These are phyloP conservation scores for Rhodotorula graminis DNA, from an alignment of 768 basidiomycete genomes.

Conservation along the genomic window DNA sequence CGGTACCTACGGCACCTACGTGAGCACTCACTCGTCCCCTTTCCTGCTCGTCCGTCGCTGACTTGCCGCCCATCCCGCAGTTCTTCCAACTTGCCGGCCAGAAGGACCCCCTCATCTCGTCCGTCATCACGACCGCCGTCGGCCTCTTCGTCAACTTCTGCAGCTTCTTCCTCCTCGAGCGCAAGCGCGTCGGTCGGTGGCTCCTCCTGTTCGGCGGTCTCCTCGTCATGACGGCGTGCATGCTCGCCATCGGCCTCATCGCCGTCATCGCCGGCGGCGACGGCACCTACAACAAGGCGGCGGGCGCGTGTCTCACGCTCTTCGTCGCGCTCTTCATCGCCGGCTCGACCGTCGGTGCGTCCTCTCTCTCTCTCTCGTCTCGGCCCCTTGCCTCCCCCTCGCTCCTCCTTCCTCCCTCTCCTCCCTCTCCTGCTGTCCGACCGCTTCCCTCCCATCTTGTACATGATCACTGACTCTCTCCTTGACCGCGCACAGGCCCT, in stretches of 20 bases:
- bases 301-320: constrained; percentile 21
- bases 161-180: constrained; percentile 33
- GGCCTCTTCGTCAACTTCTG: constrained; percentile 27
- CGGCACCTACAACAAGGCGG: constrained; percentile 20
- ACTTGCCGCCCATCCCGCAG: neutral
- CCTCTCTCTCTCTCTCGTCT: no score
- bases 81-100: constrained; percentile 37
- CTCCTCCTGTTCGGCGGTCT: constrained; percentile 32
- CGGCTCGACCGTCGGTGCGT: constrained; percentile 17
- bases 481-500: neutral
- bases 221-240: constrained; percentile 15
- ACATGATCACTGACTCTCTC: no score
- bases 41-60: neutral
- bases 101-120: constrained; percentile 32
- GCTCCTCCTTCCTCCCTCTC: no score
- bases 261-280: constrained; percentile 9
- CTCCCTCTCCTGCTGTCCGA: no score
- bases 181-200: constrained; percentile 33
- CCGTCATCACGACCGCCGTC: constrained; percentile 30
- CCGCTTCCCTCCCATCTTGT: no score
- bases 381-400: no score
- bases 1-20: constrained; percentile 4
- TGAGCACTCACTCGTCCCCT: neutral
- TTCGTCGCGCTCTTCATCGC: constrained; percentile 32
- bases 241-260: constrained; percentile 36